These are phyloP conservation scores for Candida golubevii DNA, from an alignment of 805 yeast species.

Conservation along the genomic window DNA sequence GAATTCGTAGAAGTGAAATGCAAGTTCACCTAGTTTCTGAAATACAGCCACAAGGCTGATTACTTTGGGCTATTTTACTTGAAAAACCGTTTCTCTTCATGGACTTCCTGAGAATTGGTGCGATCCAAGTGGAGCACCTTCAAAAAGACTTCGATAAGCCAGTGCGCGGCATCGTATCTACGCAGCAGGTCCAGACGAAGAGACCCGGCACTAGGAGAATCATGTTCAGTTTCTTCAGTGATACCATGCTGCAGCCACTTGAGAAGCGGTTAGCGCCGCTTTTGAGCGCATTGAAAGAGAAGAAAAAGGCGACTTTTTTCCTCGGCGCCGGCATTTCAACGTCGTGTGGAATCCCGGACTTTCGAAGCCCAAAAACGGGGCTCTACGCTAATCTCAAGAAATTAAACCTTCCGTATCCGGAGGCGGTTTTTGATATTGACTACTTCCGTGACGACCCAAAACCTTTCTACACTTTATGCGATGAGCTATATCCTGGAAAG, in stretches of 20 bases:
- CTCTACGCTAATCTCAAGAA: conserved; percentile 74
- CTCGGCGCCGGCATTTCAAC: conserved; percentile 96
- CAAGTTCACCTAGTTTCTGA: no score
- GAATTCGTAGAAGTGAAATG: no score
- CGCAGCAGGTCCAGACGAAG: no score
- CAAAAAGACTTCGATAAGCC: no score
- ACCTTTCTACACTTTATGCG: conserved; percentile 81
- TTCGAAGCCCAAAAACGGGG: conserved; percentile 86
- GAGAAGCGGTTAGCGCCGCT: conserved; percentile 23
- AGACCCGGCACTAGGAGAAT: no score
- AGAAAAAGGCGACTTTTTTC: conserved; percentile 51
- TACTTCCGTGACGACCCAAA: conserved; percentile 71
- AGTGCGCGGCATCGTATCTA: no score
- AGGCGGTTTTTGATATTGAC: conserved; percentile 90
- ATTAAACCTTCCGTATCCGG: conserved; percentile 82
- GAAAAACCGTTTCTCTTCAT: no score
- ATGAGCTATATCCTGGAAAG: conserved; percentile 84
- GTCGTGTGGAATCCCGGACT: conserved; percentile 92
- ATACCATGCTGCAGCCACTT: conserved; percentile 8
- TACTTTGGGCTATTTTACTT: no score
- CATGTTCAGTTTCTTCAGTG: no score
- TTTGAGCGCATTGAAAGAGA: conserved; percentile 26
- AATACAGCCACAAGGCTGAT: no score
- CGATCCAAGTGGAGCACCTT: no score
- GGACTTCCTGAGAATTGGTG: no score